Percentiles rank a stretch among this genome's conserved stretches.
Conservation (phyloP, 257 asterid genomes). For the Petunia secreta region DNA sequence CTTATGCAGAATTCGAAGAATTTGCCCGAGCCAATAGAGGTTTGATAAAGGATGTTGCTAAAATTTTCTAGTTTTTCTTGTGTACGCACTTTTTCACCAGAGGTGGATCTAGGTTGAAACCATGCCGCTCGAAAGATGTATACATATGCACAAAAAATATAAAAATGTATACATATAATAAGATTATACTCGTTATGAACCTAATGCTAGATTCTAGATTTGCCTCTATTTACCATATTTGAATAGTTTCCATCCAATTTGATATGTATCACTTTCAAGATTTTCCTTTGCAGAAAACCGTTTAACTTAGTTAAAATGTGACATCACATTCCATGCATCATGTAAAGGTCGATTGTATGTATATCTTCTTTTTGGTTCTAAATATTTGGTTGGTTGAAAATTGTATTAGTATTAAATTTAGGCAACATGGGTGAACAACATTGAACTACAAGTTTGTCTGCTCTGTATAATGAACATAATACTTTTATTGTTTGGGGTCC, state of each 20-base stretch:
- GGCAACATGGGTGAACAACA: conserved; percentile 21
- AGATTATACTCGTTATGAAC: neutral
- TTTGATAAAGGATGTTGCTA: conserved; percentile 73
- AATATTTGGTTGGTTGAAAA: conserved; percentile 22
- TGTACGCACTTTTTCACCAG: neutral
- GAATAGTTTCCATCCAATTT: neutral
- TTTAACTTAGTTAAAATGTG: neutral
- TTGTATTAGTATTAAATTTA: conserved; percentile 1
- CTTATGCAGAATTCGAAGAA: conserved; percentile 61
- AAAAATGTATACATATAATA: neutral
- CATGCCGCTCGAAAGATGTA: neutral
- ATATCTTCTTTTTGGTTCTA: neutral
- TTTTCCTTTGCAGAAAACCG: neutral
- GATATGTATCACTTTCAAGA: neutral
- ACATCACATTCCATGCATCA: conserved; percentile 8
- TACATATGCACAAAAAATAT: neutral
- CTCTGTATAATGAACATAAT: neutral
- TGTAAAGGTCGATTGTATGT: neutral
- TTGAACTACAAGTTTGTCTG: conserved; percentile 4
- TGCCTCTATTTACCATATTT: neutral
- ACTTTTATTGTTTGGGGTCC: conserved; percentile 1
- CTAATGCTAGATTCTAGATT: neutral
- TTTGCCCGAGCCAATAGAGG: conserved; percentile 76
- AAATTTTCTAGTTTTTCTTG: conserved; percentile 55
- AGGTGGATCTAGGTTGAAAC: neutral